Evolutionary conservation across 2,329 filamentous ascomycete genomes (phyloP).

Genomic region (Ceratocystis alfenasii): DNA sequence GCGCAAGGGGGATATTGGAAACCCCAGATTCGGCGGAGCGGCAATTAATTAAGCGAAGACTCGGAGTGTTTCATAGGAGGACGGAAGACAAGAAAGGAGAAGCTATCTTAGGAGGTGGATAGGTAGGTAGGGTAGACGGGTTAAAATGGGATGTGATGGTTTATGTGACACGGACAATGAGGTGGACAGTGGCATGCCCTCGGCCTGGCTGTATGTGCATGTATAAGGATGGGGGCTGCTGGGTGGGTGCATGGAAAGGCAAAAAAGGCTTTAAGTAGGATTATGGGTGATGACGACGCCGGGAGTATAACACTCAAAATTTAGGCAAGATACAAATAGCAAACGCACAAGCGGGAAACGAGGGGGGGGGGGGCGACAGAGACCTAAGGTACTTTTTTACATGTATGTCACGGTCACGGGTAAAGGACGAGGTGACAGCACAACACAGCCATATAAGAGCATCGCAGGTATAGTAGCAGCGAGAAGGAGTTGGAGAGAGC

Average conservation of each 20-base stretch:
- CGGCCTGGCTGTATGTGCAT: not conserved
- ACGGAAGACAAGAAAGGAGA: not conserved
- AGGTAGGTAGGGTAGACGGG: not conserved
- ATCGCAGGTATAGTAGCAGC: conserved; percentile 7
- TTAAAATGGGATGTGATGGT: too few relatives aligned
- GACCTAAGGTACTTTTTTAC: not conserved
- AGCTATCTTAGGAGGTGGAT: not conserved
- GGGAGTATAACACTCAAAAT: too few relatives aligned
- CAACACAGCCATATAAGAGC: not conserved
- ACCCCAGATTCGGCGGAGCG: not conserved
- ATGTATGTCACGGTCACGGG: conserved; percentile 1
- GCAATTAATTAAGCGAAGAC: not conserved
- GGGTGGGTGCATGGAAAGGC: not conserved
- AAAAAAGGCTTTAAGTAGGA: not conserved
- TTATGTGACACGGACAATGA: too few relatives aligned
- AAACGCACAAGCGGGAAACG: not conserved
- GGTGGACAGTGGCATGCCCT: not conserved
- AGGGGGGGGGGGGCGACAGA: not conserved
- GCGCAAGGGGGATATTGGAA: not conserved
- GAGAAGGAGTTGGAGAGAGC: not conserved
- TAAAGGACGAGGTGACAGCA: conserved; percentile 2
- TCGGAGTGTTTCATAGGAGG: not conserved
- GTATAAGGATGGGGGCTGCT: not conserved
- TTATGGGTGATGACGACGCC: conserved; percentile 7
- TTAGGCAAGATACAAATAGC: not conserved